Conservation (phyloP, 768 basidiomycete species). For the Auricularia auricula-judae region DNA sequence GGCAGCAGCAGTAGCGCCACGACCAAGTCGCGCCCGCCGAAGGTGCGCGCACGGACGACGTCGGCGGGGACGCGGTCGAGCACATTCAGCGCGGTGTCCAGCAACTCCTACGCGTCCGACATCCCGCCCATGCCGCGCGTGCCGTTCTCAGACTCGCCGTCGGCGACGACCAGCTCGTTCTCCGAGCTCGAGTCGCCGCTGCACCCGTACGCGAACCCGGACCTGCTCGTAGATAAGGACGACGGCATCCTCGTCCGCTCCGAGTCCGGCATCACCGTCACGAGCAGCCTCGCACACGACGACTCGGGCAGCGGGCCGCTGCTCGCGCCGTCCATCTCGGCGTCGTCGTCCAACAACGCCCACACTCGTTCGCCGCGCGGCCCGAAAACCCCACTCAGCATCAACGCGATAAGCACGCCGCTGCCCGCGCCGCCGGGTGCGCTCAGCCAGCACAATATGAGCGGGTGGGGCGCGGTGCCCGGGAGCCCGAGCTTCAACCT, state of each 20-base stretch:
- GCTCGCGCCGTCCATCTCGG: neutral
- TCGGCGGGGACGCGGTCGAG: neutral
- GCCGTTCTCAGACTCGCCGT: neutral
- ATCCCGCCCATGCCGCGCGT: neutral
- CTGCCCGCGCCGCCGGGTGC: neutral
- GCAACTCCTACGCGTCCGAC: neutral
- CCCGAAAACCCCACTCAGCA: conserved; percentile 3
- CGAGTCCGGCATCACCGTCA: neutral
- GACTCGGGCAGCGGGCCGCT: neutral
- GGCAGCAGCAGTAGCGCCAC: neutral
- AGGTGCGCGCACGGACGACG: neutral
- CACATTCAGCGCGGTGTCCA: neutral
- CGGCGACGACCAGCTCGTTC: neutral
- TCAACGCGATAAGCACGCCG: neutral
- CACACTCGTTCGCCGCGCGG: conserved; percentile 1
- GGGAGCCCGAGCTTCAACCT: conserved; percentile 42
- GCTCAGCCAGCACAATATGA: neutral
- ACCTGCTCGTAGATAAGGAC: conserved; percentile 28
- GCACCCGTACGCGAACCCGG: conserved; percentile 79
- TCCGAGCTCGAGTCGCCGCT: conserved; percentile 10
- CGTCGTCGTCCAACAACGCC: neutral
- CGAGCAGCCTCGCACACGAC: neutral
- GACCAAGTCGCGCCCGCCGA: neutral
- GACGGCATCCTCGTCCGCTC: neutral
- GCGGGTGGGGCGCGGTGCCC: neutral